phyloP scores from a whole-genome alignment of 352 stramenopile genomes.

The Plasmopara viticola region DNA sequence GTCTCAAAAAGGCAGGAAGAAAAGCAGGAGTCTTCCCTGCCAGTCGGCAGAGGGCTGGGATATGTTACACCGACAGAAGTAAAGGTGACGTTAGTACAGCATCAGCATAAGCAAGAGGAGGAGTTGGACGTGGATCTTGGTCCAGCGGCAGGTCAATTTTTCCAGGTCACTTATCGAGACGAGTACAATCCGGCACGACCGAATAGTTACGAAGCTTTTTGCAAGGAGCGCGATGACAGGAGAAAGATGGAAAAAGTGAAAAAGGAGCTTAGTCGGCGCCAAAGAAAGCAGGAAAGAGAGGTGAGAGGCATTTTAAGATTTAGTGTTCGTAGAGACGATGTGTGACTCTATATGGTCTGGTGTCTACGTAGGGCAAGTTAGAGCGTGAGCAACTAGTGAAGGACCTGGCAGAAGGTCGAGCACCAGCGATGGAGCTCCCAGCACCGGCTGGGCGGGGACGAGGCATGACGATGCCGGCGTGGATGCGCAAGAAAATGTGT shows the following conservation, averaged over 20 bases:
- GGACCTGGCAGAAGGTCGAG: constrained; percentile 60
- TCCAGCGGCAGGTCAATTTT: constrained; percentile 38
- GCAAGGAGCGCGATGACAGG: constrained; percentile 65
- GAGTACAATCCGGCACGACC: constrained; percentile 83
- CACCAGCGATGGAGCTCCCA: constrained; percentile 43
- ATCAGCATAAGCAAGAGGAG: constrained; percentile 6
- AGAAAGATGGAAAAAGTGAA: constrained; percentile 82
- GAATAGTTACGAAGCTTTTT: constrained; percentile 87
- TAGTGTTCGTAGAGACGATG: too few species aligned
- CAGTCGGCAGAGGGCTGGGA: constrained; percentile 21
- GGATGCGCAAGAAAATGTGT: constrained; percentile 90
- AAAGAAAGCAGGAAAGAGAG: constrained; percentile 66
- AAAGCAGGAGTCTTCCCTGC: constrained; percentile 4
- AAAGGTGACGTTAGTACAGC: constrained; percentile 20
- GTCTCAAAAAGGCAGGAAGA: constrained; percentile 15
- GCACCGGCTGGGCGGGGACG: constrained; percentile 63
- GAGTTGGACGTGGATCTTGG: constrained; percentile 15
- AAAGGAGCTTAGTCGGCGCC: constrained; percentile 64
- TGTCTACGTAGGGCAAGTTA: constrained; percentile 39
- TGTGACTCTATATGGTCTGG: neutral
- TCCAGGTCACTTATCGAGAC: constrained; percentile 70
- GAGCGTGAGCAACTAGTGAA: constrained; percentile 66
- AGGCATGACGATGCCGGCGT: constrained; percentile 88
- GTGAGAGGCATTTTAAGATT: constrained; percentile 9
- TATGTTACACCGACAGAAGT: constrained; percentile 41